Percentiles rank a stretch among this genome's conserved stretches.
Conservation (phyloP, 106 monocot species). For the Dendrobium huoshanense region DNA sequence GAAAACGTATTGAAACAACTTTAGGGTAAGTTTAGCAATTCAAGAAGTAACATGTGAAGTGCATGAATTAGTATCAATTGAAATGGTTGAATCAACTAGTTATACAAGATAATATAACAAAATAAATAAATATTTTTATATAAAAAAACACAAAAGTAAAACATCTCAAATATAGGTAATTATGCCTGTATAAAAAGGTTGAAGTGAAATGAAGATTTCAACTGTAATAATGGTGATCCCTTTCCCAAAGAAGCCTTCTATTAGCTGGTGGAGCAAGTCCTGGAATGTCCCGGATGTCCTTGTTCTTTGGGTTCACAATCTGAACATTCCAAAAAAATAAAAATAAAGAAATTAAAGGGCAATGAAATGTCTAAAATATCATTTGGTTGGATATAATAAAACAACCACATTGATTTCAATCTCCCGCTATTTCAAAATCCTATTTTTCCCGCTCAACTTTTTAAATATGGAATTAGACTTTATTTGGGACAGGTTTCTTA, state of each 20-base stretch:
- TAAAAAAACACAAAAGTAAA: not conserved
- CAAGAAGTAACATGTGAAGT: no score
- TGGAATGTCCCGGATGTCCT: slow-evolving; percentile 51
- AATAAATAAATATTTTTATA: not conserved
- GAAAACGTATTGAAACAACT: no score
- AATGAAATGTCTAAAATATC: no score
- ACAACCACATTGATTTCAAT: no score
- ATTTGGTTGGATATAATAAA: no score
- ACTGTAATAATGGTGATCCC: not conserved
- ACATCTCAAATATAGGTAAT: not conserved
- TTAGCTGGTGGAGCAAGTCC: slow-evolving; percentile 52
- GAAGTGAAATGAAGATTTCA: not conserved
- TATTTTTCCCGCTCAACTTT: no score
- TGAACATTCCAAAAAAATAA: slow-evolving; percentile 8
- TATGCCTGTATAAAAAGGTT: not conserved
- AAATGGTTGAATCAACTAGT: not conserved
- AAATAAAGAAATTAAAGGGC: not conserved
- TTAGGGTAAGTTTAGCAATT: no score
- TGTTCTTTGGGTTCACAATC: slow-evolving; percentile 53
- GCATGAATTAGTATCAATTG: not conserved
- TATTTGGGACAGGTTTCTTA: no score
- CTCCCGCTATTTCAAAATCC: no score
- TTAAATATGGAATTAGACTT: no score
- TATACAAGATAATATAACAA: not conserved
- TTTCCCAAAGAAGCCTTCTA: slow-evolving; percentile 34